A percentile compares a stretch with the other conserved stretches of the same genome.
phyloP scores from a whole-genome alignment of 129 eudicot species.

The Silybum marianum region DNA sequence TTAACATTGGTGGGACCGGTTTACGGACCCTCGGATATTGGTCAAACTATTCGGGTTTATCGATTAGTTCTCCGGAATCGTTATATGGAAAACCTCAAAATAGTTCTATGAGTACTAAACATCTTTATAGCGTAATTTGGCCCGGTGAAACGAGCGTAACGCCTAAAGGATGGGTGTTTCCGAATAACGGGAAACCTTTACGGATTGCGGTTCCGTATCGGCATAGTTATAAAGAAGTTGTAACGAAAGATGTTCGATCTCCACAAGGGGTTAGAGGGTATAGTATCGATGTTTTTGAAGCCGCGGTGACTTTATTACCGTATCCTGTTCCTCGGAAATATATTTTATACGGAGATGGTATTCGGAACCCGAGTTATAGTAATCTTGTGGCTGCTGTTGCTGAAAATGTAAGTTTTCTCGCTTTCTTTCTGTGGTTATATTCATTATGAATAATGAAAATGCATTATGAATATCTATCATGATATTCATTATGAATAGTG shows the following conservation, averaged over 20 bases:
- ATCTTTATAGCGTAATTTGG: slow-evolving; percentile 77
- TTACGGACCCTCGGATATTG: slow-evolving; percentile 72
- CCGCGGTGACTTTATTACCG: slow-evolving; percentile 76
- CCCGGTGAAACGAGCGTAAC: slow-evolving; percentile 69
- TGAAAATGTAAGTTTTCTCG: slow-evolving; percentile 59
- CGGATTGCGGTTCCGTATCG: slow-evolving; percentile 82
- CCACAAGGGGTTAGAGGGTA: slow-evolving; percentile 82
- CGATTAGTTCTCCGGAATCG: slow-evolving; percentile 60
- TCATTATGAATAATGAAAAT: too few relatives aligned
- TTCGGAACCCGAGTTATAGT: slow-evolving; percentile 63
- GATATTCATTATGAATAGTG: background rate
- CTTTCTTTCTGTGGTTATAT: background rate
- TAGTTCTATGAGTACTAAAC: slow-evolving; percentile 42
- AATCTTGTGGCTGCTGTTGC: slow-evolving; percentile 79
- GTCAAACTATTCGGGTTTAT: slow-evolving; percentile 80
- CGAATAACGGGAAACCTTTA: slow-evolving; percentile 86
- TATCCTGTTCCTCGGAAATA: slow-evolving; percentile 84
- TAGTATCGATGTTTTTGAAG: slow-evolving; percentile 94
- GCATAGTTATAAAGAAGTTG: slow-evolving; percentile 65
- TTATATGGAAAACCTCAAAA: slow-evolving; percentile 55
- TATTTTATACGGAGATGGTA: slow-evolving; percentile 72
- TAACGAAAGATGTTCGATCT: slow-evolving; percentile 53
- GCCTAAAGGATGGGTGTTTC: slow-evolving; percentile 98
- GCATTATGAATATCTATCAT: too few relatives aligned
- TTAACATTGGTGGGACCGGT: slow-evolving; percentile 79